A percentile compares a stretch with the other conserved stretches of the same genome.
Conservation (phyloP, 805 yeast genomes). For the Kodamaea restingae region DNA sequence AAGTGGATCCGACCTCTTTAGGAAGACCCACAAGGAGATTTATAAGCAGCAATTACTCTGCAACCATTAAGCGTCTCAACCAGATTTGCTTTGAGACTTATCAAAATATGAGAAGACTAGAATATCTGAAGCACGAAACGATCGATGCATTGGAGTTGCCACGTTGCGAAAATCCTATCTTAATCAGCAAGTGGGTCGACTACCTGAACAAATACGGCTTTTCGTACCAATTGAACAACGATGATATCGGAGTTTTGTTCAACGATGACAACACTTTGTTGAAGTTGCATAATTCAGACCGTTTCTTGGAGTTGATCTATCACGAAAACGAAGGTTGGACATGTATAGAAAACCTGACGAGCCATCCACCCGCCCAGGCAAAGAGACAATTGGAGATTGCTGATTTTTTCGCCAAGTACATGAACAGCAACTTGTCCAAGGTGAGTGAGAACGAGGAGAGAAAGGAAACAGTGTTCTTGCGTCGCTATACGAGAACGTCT, state of each 20-base stretch:
- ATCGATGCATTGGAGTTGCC: conserved; percentile 37
- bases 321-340: conserved; percentile 46
- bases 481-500: conserved; percentile 76
- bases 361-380: conserved; percentile 45
- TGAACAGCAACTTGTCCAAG: conserved; percentile 85
- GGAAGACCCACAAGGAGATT: conserved; percentile 34
- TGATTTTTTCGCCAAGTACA: conserved; percentile 83
- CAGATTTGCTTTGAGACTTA: conserved; percentile 34
- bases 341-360: conserved; percentile 40
- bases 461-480: conserved; percentile 67
- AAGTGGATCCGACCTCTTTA: conserved; percentile 43
- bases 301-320: conserved; percentile 57
- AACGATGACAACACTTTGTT: conserved; percentile 81
- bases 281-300: conserved; percentile 59
- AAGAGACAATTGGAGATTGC: conserved; percentile 78
- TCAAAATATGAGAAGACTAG: conserved; percentile 40
- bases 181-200: conserved; percentile 96
- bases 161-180: conserved; percentile 54
- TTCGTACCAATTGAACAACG: conserved; percentile 86
- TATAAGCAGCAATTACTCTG: conserved; percentile 35
- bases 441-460: conserved; percentile 64
- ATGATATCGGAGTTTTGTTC: conserved; percentile 86
- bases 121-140: conserved; percentile 31
- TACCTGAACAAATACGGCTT: conserved; percentile 94
- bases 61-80: conserved; percentile 37